Conservation (phyloP, 2,329 filamentous ascomycete genomes). For the Stylonectria norvegica region DNA sequence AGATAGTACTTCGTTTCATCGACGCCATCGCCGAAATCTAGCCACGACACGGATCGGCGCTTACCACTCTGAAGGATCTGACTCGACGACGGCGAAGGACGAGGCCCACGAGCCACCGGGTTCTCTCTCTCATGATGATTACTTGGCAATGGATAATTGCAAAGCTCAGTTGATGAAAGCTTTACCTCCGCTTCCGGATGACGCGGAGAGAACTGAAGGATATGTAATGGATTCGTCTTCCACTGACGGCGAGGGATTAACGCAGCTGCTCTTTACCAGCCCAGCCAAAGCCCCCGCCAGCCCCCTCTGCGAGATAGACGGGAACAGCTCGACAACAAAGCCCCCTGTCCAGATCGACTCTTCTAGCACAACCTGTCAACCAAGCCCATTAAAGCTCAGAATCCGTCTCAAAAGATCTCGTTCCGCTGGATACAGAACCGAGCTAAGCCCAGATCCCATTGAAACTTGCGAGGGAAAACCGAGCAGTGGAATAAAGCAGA, state of each 20-base stretch:
- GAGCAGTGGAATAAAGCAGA: constrained; percentile 22
- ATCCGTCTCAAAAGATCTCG: constrained; percentile 25
- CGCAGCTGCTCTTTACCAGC: constrained; percentile 11
- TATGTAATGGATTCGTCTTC: constrained; percentile 1
- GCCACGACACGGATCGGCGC: constrained; percentile 23
- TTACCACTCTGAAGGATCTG: background rate
- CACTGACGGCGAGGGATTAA: constrained; percentile 7
- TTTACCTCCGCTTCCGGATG: constrained; percentile 43
- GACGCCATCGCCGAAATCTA: constrained; percentile 26
- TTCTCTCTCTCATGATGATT: too few relatives aligned
- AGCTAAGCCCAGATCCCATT: constrained; percentile 3
- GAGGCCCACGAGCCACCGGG: too few relatives aligned
- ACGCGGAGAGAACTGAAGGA: constrained; percentile 11
- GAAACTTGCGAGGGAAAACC: constrained; percentile 5
- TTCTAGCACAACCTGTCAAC: constrained; percentile 1
- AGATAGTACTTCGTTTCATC: constrained; percentile 2
- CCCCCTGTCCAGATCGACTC: background rate
- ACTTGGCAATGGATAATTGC: too few relatives aligned
- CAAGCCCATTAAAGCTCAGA: constrained; percentile 26
- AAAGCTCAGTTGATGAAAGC: constrained; percentile 53
- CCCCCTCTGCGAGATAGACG: constrained; percentile 1
- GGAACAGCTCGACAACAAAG: constrained; percentile 1
- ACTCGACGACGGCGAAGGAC: background rate
- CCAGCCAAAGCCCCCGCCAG: constrained; percentile 8
- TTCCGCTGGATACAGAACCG: constrained; percentile 9